phyloP scores from a whole-genome alignment of 225 moss, liverwort and hornwort species.

The Asterella californica region DNA sequence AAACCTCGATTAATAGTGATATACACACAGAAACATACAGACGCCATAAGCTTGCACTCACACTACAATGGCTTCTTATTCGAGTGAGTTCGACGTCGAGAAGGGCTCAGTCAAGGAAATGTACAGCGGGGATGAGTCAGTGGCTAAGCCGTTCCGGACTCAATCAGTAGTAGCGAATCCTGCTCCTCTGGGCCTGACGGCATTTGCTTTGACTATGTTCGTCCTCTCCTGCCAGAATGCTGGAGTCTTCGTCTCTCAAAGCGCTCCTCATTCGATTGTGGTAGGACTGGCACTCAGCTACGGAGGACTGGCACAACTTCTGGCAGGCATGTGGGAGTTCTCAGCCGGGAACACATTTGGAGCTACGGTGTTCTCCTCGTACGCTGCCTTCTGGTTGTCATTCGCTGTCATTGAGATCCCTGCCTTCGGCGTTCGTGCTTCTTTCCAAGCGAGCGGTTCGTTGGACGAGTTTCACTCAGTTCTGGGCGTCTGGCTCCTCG shows the following conservation, averaged over 20 bases:
- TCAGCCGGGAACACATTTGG: slow-evolving; percentile 55
- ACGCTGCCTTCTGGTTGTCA: slow-evolving; percentile 66
- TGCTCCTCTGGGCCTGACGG: slow-evolving; percentile 57
- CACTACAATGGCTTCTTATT: too few relatives aligned
- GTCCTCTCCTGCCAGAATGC: slow-evolving; percentile 64
- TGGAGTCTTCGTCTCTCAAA: slow-evolving; percentile 34
- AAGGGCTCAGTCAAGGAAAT: not conserved
- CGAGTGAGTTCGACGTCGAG: not conserved
- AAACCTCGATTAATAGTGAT: too few relatives aligned
- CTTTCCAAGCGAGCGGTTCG: not conserved
- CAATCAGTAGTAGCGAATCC: slow-evolving; percentile 40
- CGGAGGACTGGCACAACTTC: slow-evolving; percentile 48
- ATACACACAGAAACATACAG: too few relatives aligned
- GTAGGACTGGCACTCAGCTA: slow-evolving; percentile 57
- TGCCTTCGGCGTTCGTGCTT: not conserved
- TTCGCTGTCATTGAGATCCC: slow-evolving; percentile 56
- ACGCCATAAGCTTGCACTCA: too few relatives aligned
- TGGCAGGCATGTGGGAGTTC: slow-evolving; percentile 84
- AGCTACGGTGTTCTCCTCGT: slow-evolving; percentile 61
- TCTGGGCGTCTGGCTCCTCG: slow-evolving; percentile 46
- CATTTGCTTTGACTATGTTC: slow-evolving; percentile 54
- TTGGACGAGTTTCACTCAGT: slow-evolving; percentile 3
- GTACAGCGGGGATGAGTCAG: not conserved
- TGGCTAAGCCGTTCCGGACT: not conserved
- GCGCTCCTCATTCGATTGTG: slow-evolving; percentile 36